Conservation (phyloP, 2,329 filamentous ascomycete species). For the Nemania bipapillata region DNA sequence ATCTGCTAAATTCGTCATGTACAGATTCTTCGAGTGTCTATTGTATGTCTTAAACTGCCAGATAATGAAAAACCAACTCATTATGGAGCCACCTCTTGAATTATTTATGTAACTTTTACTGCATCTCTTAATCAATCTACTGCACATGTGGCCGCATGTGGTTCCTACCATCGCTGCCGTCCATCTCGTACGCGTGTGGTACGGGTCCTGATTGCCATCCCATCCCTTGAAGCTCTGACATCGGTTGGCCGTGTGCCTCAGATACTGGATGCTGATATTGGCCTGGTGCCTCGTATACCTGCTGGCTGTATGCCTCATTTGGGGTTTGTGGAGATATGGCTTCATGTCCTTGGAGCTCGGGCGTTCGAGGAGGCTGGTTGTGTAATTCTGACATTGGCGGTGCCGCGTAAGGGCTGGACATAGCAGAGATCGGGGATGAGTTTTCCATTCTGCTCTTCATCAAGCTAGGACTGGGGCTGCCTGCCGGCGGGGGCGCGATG, state of each 20-base stretch:
- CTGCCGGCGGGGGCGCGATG: conserved; percentile 22
- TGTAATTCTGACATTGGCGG: conserved; percentile 41
- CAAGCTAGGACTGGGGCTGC: conserved; percentile 36
- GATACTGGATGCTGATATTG: conserved; percentile 33
- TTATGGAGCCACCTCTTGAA: background rate
- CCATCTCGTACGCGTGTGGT: conserved; percentile 45
- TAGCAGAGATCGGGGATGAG: conserved; percentile 45
- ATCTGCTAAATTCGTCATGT: background rate
- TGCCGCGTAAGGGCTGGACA: conserved; percentile 41
- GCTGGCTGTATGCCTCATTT: conserved; percentile 43
- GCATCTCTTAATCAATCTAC: background rate
- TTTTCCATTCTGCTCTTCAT: conserved; percentile 39
- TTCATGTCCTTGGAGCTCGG: conserved; percentile 39
- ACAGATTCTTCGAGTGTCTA: background rate
- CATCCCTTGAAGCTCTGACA: conserved; percentile 42
- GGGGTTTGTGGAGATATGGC: conserved; percentile 26
- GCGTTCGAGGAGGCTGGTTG: conserved; percentile 31
- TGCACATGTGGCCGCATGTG: conserved; percentile 11
- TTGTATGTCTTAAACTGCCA: background rate
- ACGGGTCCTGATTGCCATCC: conserved; percentile 48
- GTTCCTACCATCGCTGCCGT: conserved; percentile 32
- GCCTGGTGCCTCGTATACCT: conserved; percentile 44
- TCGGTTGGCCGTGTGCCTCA: conserved; percentile 42
- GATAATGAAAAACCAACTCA: background rate
- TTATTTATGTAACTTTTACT: background rate